phyloP scores from a whole-genome alignment of 2,329 filamentous ascomycete species.

The Alternaria solani region DNA sequence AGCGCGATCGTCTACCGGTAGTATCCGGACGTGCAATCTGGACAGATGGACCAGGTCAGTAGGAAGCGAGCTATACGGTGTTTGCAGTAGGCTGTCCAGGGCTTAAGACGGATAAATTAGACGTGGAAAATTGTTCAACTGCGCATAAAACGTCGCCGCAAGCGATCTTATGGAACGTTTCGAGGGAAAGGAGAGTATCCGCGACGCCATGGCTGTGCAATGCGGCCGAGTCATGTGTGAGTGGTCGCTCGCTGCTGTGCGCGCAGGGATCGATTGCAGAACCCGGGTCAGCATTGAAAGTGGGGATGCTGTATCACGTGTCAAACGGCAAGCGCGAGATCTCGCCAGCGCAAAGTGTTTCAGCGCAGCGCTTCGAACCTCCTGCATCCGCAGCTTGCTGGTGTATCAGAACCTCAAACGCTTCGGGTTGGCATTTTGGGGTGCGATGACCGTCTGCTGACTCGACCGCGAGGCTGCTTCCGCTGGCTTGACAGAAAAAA shows the following conservation, averaged over 20 bases:
- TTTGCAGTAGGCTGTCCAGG: not conserved
- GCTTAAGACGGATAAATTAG: not conserved
- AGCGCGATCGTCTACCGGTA: not conserved
- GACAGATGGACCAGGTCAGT: not conserved
- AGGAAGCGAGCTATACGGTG: not conserved
- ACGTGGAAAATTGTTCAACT: not conserved
- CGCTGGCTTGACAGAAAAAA: not conserved
- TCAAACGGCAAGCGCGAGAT: conserved; percentile 5
- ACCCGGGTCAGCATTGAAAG: conserved; percentile 14
- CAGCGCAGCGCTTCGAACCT: conserved; percentile 29
- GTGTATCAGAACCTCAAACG: conserved; percentile 24
- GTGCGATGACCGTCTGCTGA: not conserved
- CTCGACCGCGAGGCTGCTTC: not conserved
- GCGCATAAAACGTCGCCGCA: not conserved
- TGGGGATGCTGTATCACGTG: conserved; percentile 22
- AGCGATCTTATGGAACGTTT: conserved; percentile 9
- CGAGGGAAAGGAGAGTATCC: conserved; percentile 20
- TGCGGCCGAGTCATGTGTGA: conserved; percentile 22
- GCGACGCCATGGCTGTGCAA: conserved; percentile 20
- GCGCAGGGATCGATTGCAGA: conserved; percentile 18
- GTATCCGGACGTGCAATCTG: conserved; percentile 7
- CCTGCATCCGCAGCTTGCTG: conserved; percentile 15
- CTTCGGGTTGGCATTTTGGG: conserved; percentile 13
- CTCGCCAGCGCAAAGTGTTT: conserved; percentile 19
- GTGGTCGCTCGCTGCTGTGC: conserved; percentile 12